Evolutionary conservation across 768 basidiomycete genomes (phyloP).

Genomic region (Ephemerocybe angulata): DNA sequence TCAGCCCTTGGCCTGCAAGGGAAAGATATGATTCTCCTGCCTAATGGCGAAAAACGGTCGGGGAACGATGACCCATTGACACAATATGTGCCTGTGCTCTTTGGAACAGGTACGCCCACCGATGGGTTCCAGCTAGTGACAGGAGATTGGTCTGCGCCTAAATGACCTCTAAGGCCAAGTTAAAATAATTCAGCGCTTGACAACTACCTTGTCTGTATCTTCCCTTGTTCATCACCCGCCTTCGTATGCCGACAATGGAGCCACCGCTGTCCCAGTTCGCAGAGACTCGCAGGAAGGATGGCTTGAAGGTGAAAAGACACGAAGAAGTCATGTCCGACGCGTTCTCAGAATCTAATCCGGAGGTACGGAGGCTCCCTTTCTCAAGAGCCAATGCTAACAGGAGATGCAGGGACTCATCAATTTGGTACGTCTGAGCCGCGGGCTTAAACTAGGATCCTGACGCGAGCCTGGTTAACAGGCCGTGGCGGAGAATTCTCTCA

Average conservation of each 20-base stretch:
- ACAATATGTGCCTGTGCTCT: too few species aligned
- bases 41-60: too few species aligned
- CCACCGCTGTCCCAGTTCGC: neutral
- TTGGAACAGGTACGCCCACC: too few species aligned
- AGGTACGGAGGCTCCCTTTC: neutral
- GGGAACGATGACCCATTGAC: too few species aligned
- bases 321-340: neutral
- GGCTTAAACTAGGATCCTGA: neutral
- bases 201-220: too few species aligned
- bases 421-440: neutral
- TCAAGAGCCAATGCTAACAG: neutral
- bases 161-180: too few species aligned
- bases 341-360: neutral
- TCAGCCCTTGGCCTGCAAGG: too few species aligned
- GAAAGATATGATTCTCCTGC: too few species aligned
- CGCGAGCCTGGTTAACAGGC: constrained; percentile 3
- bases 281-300: neutral
- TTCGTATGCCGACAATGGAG: neutral
- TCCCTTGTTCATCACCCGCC: too few species aligned
- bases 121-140: too few species aligned
- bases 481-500: constrained; percentile 17
- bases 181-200: too few species aligned
- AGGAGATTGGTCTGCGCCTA: too few species aligned
- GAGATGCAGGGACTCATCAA: constrained; percentile 1
- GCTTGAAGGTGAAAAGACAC: neutral